phyloP scores from a whole-genome alignment of 805 yeast genomes.

The Cyberlindnera subsufficiens region DNA sequence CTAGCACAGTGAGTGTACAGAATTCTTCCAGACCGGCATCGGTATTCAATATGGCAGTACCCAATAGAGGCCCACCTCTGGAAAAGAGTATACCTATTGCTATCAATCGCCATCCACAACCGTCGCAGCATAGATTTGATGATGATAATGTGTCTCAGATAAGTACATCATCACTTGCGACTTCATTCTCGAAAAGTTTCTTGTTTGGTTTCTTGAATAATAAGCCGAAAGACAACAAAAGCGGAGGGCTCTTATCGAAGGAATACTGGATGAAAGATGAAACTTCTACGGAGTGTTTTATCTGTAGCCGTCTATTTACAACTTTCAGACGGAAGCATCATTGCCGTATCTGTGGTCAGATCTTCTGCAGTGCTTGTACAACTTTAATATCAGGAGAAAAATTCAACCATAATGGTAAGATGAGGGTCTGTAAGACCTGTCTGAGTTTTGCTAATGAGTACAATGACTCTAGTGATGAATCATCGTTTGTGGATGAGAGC shows the following conservation, averaged over 20 bases:
- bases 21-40: constrained; percentile 19
- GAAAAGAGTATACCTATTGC: constrained; percentile 16
- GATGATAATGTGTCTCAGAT: constrained; percentile 29
- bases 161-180: constrained; percentile 36
- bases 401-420: constrained; percentile 58
- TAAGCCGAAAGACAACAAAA: constrained; percentile 20
- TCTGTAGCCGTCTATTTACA: constrained; percentile 73
- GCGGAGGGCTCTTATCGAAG: constrained; percentile 31
- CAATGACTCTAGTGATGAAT: constrained; percentile 70
- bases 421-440: constrained; percentile 77
- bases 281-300: constrained; percentile 80
- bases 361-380: constrained; percentile 84
- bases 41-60: constrained; percentile 9
- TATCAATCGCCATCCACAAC: constrained; percentile 11
- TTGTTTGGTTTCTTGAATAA: constrained; percentile 35
- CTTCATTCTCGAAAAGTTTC: constrained; percentile 36
- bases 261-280: constrained; percentile 98
- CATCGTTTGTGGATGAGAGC: constrained; percentile 32
- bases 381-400: constrained; percentile 59
- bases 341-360: constrained; percentile 94
- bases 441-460: constrained; percentile 54
- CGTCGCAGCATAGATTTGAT: constrained; percentile 22
- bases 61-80: constrained; percentile 7
- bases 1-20: constrained; percentile 14
- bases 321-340: constrained; percentile 92